phyloP scores from a whole-genome alignment of 805 yeast genomes.

The Wickerhamomyces ciferrii region DNA sequence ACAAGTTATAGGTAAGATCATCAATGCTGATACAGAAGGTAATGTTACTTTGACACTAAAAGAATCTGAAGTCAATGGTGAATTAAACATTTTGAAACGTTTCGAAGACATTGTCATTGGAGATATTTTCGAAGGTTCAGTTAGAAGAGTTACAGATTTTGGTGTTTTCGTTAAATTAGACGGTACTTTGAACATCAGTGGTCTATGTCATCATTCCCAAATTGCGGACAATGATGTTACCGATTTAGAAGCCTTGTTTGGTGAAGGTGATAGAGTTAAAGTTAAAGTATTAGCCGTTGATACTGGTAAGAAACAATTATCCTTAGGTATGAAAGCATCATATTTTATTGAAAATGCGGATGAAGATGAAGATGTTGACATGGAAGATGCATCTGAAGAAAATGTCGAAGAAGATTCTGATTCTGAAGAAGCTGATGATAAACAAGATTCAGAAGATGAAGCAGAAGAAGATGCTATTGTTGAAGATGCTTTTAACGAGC shows the following conservation, averaged over 20 bases:
- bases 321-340: slow-evolving; percentile 94
- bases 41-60: slow-evolving; percentile 75
- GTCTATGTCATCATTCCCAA: slow-evolving; percentile 83
- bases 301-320: slow-evolving; percentile 61
- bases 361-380: slow-evolving; percentile 19
- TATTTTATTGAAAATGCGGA: slow-evolving; percentile 45
- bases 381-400: slow-evolving; percentile 21
- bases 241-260: slow-evolving; percentile 62
- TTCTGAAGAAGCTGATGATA: slow-evolving; percentile 17
- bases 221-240: slow-evolving; percentile 66
- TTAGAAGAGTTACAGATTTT: slow-evolving; percentile 73
- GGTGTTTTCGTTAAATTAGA: slow-evolving; percentile 88
- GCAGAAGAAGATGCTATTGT: slow-evolving; percentile 14
- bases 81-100: slow-evolving; percentile 47
- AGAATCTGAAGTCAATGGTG: slow-evolving; percentile 75
- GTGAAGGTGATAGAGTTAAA: slow-evolving; percentile 87
- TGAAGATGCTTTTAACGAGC: slow-evolving; percentile 7
- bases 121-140: slow-evolving; percentile 70
- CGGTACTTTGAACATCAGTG: slow-evolving; percentile 69
- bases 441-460: slow-evolving; percentile 17
- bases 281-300: slow-evolving; percentile 70
- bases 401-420: slow-evolving; percentile 10
- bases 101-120: slow-evolving; percentile 68
- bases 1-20: slow-evolving; percentile 67
- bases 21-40: slow-evolving; percentile 54